Conservation (phyloP, 2,329 filamentous ascomycete genomes). For the Pseudogymnoascus sp. region DNA sequence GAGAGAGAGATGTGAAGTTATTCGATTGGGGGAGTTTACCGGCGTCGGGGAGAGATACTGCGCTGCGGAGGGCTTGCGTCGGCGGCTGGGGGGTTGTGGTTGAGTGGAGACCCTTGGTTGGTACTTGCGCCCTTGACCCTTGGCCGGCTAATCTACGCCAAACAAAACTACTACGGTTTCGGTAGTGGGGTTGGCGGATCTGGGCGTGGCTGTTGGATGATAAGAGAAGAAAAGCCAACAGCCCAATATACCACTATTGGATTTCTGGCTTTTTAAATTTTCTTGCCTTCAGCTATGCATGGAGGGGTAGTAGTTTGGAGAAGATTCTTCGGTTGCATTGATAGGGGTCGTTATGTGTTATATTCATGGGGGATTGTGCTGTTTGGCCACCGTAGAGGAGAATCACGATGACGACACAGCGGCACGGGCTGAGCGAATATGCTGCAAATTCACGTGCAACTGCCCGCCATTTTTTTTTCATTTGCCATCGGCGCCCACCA, state of each 20-base stretch:
- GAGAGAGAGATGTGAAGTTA: not conserved
- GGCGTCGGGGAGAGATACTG: not conserved
- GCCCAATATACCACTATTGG: not conserved
- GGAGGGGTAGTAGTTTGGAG: not conserved
- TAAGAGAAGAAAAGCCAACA: not conserved
- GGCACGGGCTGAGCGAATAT: not conserved
- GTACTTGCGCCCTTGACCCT: not conserved
- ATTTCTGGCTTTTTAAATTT: not conserved
- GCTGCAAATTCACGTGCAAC: not conserved
- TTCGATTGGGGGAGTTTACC: not conserved
- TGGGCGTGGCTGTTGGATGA: conserved; percentile 4
- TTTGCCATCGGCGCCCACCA: not conserved
- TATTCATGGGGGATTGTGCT: not conserved
- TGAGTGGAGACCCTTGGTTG: not conserved
- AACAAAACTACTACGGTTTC: not conserved
- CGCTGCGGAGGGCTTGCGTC: not conserved
- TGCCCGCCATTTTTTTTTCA: not conserved
- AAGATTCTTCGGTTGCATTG: not conserved
- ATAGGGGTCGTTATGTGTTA: not conserved
- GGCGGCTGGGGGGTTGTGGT: not conserved
- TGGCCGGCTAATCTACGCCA: conserved; percentile 5
- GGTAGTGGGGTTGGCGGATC: not conserved
- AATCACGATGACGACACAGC: conserved; percentile 1
- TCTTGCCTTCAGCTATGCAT: not conserved
- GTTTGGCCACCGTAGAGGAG: not conserved